A percentile compares a stretch with the other conserved stretches of the same genome.
phyloP scores from a whole-genome alignment of 1,139 yeast species.

The Casaregolazyma suthepensis region DNA sequence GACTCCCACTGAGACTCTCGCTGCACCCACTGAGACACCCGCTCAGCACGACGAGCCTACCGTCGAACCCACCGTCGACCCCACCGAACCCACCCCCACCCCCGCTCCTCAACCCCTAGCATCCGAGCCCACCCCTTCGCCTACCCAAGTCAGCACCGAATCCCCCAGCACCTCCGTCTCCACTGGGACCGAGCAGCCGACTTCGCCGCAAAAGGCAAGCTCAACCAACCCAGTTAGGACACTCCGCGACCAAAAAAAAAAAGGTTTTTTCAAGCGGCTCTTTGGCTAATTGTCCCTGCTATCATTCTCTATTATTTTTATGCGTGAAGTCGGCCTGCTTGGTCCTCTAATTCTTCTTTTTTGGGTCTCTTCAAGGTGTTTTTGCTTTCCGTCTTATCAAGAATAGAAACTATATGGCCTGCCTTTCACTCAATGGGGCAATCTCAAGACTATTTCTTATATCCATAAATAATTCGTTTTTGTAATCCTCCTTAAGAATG shows the following conservation, averaged over 20 bases:
- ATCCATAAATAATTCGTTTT: not conserved
- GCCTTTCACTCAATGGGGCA: not conserved
- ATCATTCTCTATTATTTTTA: slow-evolving; percentile 3
- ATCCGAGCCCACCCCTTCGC: slow-evolving; percentile 3
- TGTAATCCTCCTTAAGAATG: not conserved
- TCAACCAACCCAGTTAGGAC: slow-evolving; percentile 7
- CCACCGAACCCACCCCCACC: no score
- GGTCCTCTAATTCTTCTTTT: not conserved
- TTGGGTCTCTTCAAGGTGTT: not conserved
- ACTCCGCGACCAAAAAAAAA: slow-evolving; percentile 8
- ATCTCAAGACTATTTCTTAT: not conserved
- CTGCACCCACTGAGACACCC: no score
- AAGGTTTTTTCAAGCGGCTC: slow-evolving; percentile 11
- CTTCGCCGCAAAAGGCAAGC: slow-evolving; percentile 10
- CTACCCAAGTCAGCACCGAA: slow-evolving; percentile 1
- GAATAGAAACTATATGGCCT: not conserved
- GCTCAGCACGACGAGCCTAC: no score
- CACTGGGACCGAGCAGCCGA: slow-evolving; percentile 10
- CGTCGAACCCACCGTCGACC: slow-evolving; percentile 14
- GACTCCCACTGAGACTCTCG: no score
- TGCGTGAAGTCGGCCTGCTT: not conserved
- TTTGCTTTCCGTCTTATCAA: not conserved
- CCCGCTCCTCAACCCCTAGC: slow-evolving; percentile 4
- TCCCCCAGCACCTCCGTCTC: slow-evolving; percentile 10
- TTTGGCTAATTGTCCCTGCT: slow-evolving; percentile 10